Evolutionary conservation across 2,329 filamentous ascomycete species (phyloP).

Genomic region (Dactylellina sp.): DNA sequence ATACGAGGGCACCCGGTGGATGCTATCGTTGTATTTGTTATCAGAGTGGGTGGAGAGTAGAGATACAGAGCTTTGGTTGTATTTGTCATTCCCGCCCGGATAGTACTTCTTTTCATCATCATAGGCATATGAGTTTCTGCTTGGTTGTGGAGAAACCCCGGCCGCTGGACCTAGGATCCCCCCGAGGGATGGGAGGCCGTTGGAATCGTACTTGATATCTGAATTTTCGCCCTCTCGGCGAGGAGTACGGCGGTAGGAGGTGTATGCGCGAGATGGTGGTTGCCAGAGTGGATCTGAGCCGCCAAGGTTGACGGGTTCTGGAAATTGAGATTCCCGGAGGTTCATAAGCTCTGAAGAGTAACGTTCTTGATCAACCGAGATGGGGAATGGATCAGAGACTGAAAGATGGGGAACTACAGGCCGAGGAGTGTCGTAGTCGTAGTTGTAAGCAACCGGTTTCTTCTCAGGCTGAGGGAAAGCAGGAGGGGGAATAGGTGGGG

Average conservation of each 20-base stretch:
- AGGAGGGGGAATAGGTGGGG: not conserved
- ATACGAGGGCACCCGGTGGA: conserved; percentile 37
- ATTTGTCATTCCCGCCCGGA: conserved; percentile 4
- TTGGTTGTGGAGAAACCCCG: not conserved
- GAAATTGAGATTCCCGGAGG: conserved; percentile 50
- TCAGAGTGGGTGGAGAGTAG: conserved; percentile 39
- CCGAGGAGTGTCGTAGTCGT: conserved; percentile 9
- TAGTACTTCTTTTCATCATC: conserved; percentile 46
- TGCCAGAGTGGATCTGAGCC: conserved; percentile 44
- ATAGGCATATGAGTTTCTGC: conserved; percentile 26
- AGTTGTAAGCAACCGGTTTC: conserved; percentile 6
- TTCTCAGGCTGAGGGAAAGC: not conserved
- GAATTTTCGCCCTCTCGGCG: conserved; percentile 28
- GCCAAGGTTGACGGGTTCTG: conserved; percentile 38
- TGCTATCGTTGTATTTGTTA: conserved; percentile 22
- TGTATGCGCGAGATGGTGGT: conserved; percentile 28
- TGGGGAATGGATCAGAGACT: conserved; percentile 52
- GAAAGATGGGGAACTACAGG: conserved; percentile 36
- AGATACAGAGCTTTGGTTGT: conserved; percentile 40
- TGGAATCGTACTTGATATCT: conserved; percentile 15
- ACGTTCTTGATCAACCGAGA: conserved; percentile 49
- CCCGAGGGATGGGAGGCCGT: conserved; percentile 46
- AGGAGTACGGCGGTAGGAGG: conserved; percentile 42
- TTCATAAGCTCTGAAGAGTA: conserved; percentile 25
- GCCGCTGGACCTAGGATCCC: conserved; percentile 21